Percentiles rank a stretch among this genome's conserved stretches.
phyloP scores from a whole-genome alignment of 192 early-diverging fungal species.

The Coemansia sp. region DNA sequence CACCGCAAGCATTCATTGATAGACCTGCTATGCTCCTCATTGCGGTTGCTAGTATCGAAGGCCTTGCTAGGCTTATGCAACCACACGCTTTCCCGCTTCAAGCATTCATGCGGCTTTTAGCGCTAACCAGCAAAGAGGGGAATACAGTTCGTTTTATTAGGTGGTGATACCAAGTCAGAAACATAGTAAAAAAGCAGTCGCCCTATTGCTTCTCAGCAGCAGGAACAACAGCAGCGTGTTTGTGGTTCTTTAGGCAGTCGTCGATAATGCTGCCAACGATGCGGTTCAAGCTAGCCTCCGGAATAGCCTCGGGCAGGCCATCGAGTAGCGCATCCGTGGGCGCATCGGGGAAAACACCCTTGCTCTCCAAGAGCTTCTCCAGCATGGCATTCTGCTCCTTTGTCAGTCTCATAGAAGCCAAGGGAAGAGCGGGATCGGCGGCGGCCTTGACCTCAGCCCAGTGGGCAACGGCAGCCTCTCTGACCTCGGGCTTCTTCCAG shows the following conservation, averaged over 20 bases:
- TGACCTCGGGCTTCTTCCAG: conserved; percentile 24
- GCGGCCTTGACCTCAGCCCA: conserved; percentile 39
- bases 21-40: no score
- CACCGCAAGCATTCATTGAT: no score
- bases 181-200: neutral
- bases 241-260: conserved; percentile 44
- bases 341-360: conserved; percentile 33
- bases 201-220: neutral
- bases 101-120: no score
- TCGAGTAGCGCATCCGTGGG: conserved; percentile 22
- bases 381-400: conserved; percentile 30
- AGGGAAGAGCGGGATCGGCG: conserved; percentile 33
- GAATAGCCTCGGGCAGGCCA: conserved; percentile 39
- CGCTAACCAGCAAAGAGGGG: no score
- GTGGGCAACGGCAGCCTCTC: conserved; percentile 26
- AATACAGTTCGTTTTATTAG: no score
- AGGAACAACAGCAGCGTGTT: conserved; percentile 13
- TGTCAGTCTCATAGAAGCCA: conserved; percentile 40
- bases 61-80: no score
- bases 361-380: conserved; percentile 32
- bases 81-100: no score
- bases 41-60: no score
- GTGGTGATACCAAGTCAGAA: no score
- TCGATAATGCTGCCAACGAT: conserved; percentile 38
- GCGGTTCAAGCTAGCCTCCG: conserved; percentile 40